A percentile compares a stretch with the other conserved stretches of the same genome.
These are phyloP conservation scores for Leccinum griseonigrum DNA, from an alignment of 1,284 basidiomycete species.

Conservation along the genomic window DNA sequence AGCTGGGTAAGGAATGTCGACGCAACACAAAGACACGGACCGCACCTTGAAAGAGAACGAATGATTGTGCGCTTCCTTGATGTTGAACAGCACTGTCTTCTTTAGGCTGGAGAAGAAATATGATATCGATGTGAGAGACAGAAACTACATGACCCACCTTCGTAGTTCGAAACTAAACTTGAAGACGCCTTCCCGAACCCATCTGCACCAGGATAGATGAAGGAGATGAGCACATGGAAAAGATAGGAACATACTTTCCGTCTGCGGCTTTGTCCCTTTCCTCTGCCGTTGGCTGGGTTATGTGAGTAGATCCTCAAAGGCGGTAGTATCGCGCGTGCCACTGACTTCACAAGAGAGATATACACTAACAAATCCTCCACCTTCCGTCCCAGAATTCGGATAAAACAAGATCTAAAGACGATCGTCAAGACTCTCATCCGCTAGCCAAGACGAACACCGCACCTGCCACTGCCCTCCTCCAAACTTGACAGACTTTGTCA, in stretches of 20 bases:
- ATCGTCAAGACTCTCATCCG: not conserved
- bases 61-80: conserved; percentile 82
- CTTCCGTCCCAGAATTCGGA: conserved; percentile 67
- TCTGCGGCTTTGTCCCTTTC: conserved; percentile 69
- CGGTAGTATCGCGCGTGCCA: conserved; percentile 9
- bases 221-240: not conserved
- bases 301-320: conserved; percentile 13
- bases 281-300: conserved; percentile 63
- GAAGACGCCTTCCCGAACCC: conserved; percentile 80
- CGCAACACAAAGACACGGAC: not conserved
- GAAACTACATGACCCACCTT: conserved; percentile 41
- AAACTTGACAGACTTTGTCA: conserved; percentile 63
- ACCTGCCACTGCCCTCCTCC: conserved; percentile 74
- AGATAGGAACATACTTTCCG: conserved; percentile 46
- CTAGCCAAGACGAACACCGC: not conserved
- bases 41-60: conserved; percentile 76
- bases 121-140: not conserved
- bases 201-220: conserved; percentile 41
- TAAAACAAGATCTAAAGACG: conserved; percentile 71
- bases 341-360: conserved; percentile 80
- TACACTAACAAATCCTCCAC: conserved; percentile 61
- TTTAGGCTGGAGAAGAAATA: conserved; percentile 37
- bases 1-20: conserved; percentile 10
- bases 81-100: conserved; percentile 53
- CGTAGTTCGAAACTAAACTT: conserved; percentile 84